phyloP scores from a whole-genome alignment of 352 stramenopile genomes.

The Pythium sp. region DNA sequence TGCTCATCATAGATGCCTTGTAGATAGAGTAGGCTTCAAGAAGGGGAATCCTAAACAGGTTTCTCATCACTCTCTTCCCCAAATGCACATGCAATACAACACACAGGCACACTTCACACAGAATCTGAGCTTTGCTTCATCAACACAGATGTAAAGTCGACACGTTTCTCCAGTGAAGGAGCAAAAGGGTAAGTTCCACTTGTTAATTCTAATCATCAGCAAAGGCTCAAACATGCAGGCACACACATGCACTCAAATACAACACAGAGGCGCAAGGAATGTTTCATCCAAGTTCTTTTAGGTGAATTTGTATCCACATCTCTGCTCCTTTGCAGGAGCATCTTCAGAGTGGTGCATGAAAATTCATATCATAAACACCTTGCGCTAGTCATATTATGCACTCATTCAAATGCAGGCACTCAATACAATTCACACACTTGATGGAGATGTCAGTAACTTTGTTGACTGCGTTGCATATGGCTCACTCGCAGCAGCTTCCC shows the following conservation, averaged over 20 bases:
- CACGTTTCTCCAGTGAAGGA: constrained; percentile 67
- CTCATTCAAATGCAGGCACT: constrained; percentile 14
- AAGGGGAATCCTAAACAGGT: constrained; percentile 86
- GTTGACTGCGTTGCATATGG: constrained; percentile 65
- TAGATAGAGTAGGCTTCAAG: constrained; percentile 63
- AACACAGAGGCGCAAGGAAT: constrained; percentile 17
- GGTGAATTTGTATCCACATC: constrained; percentile 70
- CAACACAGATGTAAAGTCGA: constrained; percentile 90
- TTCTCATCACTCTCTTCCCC: constrained; percentile 61
- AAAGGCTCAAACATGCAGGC: constrained; percentile 16
- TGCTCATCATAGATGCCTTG: constrained; percentile 72
- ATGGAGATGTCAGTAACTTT: constrained; percentile 72
- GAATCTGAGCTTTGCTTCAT: constrained; percentile 60
- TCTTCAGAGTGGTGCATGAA: constrained; percentile 89
- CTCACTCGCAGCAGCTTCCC: constrained; percentile 17
- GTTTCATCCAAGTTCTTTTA: constrained; percentile 63
- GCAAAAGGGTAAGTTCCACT: constrained; percentile 82
- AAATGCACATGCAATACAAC: constrained; percentile 13
- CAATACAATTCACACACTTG: constrained; percentile 12
- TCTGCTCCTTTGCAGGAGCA: constrained; percentile 23
- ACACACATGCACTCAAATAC: neutral
- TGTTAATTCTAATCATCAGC: constrained; percentile 70
- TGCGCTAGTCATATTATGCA: constrained; percentile 2
- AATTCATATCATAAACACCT: constrained; percentile 81
- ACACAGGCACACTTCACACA: constrained; percentile 20